Evolutionary conservation across 1,284 basidiomycete genomes (phyloP).

Genomic region (Ustilago curta): DNA sequence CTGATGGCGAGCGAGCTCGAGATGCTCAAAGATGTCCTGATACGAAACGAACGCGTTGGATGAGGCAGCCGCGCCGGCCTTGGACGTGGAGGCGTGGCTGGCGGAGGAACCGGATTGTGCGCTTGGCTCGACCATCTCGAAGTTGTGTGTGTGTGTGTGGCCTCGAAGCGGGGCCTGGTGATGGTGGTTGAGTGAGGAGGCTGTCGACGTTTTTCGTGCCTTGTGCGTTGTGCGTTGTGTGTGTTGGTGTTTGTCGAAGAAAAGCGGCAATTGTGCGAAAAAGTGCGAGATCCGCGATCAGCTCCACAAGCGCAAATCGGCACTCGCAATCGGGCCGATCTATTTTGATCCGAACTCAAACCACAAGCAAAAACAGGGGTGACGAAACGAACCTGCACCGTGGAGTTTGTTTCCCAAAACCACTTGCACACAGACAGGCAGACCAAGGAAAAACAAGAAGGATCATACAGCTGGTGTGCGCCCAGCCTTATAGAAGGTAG

Average conservation of each 20-base stretch:
- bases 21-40: slow-evolving; percentile 62
- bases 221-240: slow-evolving; percentile 7
- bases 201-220: background rate
- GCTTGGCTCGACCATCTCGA: slow-evolving; percentile 15
- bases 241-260: slow-evolving; percentile 19
- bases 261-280: slow-evolving; percentile 9
- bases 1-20: slow-evolving; percentile 55
- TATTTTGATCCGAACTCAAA: background rate
- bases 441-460: too few species aligned
- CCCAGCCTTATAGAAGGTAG: too few species aligned
- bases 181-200: background rate
- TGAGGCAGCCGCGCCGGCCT: slow-evolving; percentile 11
- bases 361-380: background rate
- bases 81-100: slow-evolving; percentile 12
- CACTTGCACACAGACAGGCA: background rate
- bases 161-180: background rate
- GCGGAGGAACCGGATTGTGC: slow-evolving; percentile 13
- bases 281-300: slow-evolving; percentile 22
- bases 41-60: slow-evolving; percentile 47
- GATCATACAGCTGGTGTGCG: too few species aligned
- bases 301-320: slow-evolving; percentile 30
- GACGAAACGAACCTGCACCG: slow-evolving; percentile 32
- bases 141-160: background rate
- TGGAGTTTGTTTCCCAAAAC: slow-evolving; percentile 34
- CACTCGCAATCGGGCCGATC: slow-evolving; percentile 5